Evolutionary conservation across 208 protist genomes (phyloP), one percentile per base, ranked within the genome.

Genomic region (Acanthamoeba lenticulata): DNA sequence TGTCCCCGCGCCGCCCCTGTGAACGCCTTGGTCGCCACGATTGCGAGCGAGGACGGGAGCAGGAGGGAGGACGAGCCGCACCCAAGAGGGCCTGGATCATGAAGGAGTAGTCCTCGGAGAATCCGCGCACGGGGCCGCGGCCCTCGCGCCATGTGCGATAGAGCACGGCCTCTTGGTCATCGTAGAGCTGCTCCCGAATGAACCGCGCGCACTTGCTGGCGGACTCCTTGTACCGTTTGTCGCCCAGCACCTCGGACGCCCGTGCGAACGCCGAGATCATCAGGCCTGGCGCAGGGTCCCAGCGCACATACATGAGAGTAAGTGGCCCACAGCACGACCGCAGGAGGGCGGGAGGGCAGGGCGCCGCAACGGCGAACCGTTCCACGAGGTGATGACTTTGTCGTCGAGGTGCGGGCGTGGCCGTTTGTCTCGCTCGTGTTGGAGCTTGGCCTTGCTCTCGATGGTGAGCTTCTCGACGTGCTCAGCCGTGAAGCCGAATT

Each of bases 371-470:
- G 27, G 6, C 47, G 45, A 57, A 72, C 74, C 95, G 88, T 96
- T 96, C 95, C 95, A 96, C 2, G 95, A 34, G 17, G 94, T 95
- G 24, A 96, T 96, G 34, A 96, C 83, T 57, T 96, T 96, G 42
- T 96, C 93, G 72, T 96, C 95, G 21, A 96, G 62, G 42, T 94
- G 88, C 24, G 95, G 95, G 45, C 62, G 69, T 24, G 89, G 29
- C 62, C 94, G 74, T 9, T 93, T 89, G 44, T 94, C 60, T 27
- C 49, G 29, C 62, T 90, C 83, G 27, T 69, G 27, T 24, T 67
- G 13, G 5, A 90, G 83, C 29, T 32, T 57, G 19, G 57, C 15
- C 49, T 90, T 90, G 57, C 95, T 93, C 0, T 79, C 38, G 2
- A 95, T 36, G 9, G 94, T 32, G 19, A 60, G 67, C 17, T 57